Percentiles rank a stretch among this genome's conserved stretches.
Conservation (phyloP, 768 basidiomycete genomes). For the Tulasnella sp. region DNA sequence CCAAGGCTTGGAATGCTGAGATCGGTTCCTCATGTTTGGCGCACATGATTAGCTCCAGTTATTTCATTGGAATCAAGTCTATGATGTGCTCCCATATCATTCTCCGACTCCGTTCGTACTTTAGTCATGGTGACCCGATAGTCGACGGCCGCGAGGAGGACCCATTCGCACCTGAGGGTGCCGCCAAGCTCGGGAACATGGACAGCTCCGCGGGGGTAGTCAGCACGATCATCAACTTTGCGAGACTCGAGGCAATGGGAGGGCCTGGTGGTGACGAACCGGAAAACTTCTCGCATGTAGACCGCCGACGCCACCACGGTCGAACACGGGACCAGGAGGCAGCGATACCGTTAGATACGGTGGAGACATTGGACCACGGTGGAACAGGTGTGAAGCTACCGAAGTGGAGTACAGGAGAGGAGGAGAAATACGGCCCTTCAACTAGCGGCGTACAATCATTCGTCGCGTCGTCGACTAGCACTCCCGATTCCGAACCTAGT, state of each 20-base stretch:
- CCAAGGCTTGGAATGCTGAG: background rate
- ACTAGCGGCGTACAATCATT: background rate
- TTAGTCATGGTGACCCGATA: background rate
- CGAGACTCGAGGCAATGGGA: background rate
- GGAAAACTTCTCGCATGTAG: background rate
- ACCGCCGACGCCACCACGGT: background rate
- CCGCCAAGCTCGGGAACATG: background rate
- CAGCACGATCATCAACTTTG: background rate
- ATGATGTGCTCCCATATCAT: conserved; percentile 15
- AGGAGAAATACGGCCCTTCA: background rate
- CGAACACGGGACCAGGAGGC: background rate
- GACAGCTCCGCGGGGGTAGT: background rate
- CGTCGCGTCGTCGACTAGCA: background rate
- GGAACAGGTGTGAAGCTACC: background rate
- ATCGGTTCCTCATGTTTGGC: background rate
- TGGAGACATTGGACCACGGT: background rate
- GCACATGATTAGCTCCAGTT: background rate
- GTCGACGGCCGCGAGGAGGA: background rate
- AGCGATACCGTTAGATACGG: background rate
- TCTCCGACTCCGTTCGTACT: conserved; percentile 6
- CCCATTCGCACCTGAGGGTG: background rate
- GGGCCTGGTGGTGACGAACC: background rate
- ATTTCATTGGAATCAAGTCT: conserved; percentile 5
- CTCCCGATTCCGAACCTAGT: background rate
- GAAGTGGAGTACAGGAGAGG: background rate